Percentiles rank a stretch among this genome's conserved stretches.
phyloP scores from a whole-genome alignment of 306 rosid genomes.

The Cicer bijugum region DNA sequence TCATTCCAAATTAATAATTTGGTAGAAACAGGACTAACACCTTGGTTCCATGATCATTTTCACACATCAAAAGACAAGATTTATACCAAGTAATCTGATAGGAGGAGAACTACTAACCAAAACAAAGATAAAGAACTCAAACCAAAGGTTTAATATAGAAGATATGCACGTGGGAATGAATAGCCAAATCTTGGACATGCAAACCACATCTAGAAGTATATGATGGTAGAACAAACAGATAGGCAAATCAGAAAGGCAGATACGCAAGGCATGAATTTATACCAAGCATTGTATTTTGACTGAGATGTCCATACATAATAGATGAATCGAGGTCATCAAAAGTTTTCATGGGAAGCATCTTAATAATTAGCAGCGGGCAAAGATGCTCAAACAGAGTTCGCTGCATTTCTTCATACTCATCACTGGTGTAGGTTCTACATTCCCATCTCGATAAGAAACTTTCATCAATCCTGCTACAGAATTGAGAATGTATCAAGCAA shows the following conservation, averaged over 20 bases:
- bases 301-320: conserved; percentile 62
- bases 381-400: conserved; percentile 78
- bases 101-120: neutral
- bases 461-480: conserved; percentile 60
- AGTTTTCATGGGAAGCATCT: conserved; percentile 86
- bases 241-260: conserved; percentile 35
- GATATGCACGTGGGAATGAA: neutral
- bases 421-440: conserved; percentile 52
- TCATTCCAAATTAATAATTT: conserved; percentile 11
- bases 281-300: conserved; percentile 58
- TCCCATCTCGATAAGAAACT: conserved; percentile 60
- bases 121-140: conserved; percentile 15
- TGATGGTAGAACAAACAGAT: conserved; percentile 16
- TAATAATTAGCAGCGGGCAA: conserved; percentile 82
- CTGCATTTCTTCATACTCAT: conserved; percentile 63
- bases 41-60: conserved; percentile 7
- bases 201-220: conserved; percentile 3
- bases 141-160: conserved; percentile 3
- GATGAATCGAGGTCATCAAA: conserved; percentile 71
- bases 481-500: conserved; percentile 37
- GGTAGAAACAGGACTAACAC: conserved; percentile 25
- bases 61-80: neutral
- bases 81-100: conserved; percentile 24
- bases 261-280: conserved; percentile 39
- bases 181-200: conserved; percentile 6